Evolutionary conservation across 768 basidiomycete genomes (phyloP).

Genomic region (Leccinum rimulosum): DNA sequence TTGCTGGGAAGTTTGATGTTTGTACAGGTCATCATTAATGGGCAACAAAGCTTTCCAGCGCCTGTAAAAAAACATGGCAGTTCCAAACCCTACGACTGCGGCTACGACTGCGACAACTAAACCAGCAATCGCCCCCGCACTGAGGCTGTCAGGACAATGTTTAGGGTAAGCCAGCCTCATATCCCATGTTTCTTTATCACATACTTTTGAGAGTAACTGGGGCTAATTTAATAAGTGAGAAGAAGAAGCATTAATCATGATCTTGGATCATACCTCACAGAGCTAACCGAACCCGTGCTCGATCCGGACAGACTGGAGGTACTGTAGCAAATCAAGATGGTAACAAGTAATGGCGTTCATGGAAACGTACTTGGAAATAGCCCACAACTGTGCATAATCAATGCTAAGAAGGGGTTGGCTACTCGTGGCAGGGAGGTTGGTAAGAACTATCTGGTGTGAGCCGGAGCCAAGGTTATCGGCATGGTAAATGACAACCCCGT

Average conservation of each 20-base stretch:
- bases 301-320: neutral
- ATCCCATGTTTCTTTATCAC: neutral
- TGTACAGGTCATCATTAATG: slow-evolving; percentile 13
- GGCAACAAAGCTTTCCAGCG: slow-evolving; percentile 28
- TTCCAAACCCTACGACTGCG: slow-evolving; percentile 13
- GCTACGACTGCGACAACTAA: slow-evolving; percentile 15
- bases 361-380: slow-evolving; percentile 17
- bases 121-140: slow-evolving; percentile 24
- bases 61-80: slow-evolving; percentile 26
- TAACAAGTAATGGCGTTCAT: neutral
- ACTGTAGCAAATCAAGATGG: slow-evolving; percentile 6
- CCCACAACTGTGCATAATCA: slow-evolving; percentile 33
- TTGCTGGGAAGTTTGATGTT: slow-evolving; percentile 12
- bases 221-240: neutral
- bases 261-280: slow-evolving; percentile 3
- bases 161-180: neutral
- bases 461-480: slow-evolving; percentile 40
- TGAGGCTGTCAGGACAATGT: slow-evolving; percentile 10
- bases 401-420: slow-evolving; percentile 26
- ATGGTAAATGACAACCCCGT: slow-evolving; percentile 34
- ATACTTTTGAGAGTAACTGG: slow-evolving; percentile 8
- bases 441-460: slow-evolving; percentile 34
- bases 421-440: slow-evolving; percentile 26
- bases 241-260: neutral
- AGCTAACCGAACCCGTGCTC: neutral